phyloP scores from a whole-genome alignment of 345 rosid genomes.

The Salix udensis region DNA sequence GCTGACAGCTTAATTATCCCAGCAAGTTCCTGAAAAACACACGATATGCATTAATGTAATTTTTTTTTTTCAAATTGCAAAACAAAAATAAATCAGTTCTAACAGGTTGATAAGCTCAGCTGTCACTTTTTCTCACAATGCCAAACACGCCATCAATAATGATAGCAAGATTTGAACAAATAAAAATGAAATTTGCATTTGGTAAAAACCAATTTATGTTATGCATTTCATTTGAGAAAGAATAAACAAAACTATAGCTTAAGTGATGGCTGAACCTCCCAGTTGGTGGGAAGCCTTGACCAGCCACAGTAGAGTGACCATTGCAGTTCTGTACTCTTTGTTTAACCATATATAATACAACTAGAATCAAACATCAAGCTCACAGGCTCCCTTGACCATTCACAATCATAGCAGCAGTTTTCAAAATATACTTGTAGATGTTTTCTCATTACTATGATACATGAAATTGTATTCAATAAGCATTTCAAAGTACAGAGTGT shows the following conservation, averaged over 20 bases:
- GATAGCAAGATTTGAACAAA: not conserved
- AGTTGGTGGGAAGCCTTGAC: not conserved
- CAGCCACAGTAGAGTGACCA: not conserved
- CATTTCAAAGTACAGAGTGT: not conserved
- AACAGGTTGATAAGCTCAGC: not conserved
- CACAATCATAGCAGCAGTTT: not conserved
- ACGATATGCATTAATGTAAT: constrained; percentile 14
- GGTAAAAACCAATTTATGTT: not conserved
- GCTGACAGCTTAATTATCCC: constrained; percentile 87
- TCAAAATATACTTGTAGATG: not conserved
- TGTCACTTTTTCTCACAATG: not conserved
- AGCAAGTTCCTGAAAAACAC: constrained; percentile 72
- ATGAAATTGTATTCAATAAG: not conserved
- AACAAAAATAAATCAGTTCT: not conserved
- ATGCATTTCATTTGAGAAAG: not conserved
- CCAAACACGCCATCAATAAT: not conserved
- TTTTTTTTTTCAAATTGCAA: not conserved
- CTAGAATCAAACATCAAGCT: not conserved
- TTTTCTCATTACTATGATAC: not conserved
- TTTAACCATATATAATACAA: not conserved
- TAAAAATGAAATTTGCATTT: not conserved
- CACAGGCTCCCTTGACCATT: not conserved
- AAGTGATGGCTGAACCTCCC: not conserved
- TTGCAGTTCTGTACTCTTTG: not conserved
- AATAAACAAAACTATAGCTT: not conserved